These are phyloP conservation scores for Nakazawaea ernobii DNA, from an alignment of 805 yeast genomes.

Conservation along the genomic window DNA sequence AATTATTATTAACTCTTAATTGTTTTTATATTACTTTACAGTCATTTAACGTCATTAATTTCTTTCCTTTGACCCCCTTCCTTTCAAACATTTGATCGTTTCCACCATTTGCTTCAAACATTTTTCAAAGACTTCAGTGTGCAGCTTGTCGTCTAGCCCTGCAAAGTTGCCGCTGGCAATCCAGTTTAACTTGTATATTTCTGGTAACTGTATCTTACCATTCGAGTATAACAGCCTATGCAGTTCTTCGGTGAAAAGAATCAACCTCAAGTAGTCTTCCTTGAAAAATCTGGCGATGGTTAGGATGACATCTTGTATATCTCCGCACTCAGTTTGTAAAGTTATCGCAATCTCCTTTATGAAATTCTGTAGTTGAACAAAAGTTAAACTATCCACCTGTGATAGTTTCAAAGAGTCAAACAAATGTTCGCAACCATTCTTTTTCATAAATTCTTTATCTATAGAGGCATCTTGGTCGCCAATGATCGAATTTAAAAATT, in stretches of 20 bases:
- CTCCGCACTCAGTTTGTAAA: background rate
- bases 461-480: constrained; percentile 3
- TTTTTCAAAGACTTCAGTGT: constrained; percentile 1
- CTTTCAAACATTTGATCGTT: background rate
- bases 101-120: constrained; percentile 4
- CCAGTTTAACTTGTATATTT: constrained; percentile 9
- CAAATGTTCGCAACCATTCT: background rate
- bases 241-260: background rate
- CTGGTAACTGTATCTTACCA: constrained; percentile 1
- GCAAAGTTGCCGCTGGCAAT: background rate
- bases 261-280: constrained; percentile 8
- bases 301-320: background rate
- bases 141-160: too few species aligned
- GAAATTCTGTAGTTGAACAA: constrained; percentile 5
- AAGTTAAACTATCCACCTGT: constrained; percentile 1
- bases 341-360: constrained; percentile 4
- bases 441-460: background rate
- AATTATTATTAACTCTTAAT: background rate
- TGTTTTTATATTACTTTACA: background rate
- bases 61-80: too few species aligned
- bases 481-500: background rate
- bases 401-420: constrained; percentile 1
- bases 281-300: constrained; percentile 4
- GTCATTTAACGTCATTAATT: background rate
- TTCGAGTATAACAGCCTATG: constrained; percentile 1